These are phyloP conservation scores for Populus tomentosa DNA, from an alignment of 441 rosid genomes.

Conservation along the genomic window DNA sequence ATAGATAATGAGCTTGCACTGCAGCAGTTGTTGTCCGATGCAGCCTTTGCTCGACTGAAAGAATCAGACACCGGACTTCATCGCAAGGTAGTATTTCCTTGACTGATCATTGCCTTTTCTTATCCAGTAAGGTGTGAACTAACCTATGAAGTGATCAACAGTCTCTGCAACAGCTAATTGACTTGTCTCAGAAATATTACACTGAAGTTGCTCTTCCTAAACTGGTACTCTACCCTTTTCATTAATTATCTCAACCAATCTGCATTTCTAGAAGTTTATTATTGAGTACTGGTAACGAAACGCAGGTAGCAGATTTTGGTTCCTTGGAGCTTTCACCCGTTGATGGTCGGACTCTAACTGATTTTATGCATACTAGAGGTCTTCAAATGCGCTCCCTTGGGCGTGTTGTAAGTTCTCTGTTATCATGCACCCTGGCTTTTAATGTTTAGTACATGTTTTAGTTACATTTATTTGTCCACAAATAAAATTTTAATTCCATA, in stretches of 20 bases:
- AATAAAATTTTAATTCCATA: not conserved
- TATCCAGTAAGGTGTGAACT: conserved; percentile 24
- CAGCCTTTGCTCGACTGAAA: conserved; percentile 43
- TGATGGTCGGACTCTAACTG: conserved; percentile 66
- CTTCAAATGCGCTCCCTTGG: conserved; percentile 58
- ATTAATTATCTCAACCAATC: conserved; percentile 3
- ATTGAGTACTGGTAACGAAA: conserved; percentile 22
- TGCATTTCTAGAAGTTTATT: conserved; percentile 15
- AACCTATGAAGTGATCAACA: conserved; percentile 33
- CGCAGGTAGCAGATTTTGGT: conserved; percentile 71
- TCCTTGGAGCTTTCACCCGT: conserved; percentile 70
- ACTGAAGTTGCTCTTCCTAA: conserved; percentile 63
- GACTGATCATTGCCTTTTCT: conserved; percentile 6
- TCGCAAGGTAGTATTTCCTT: conserved; percentile 37
- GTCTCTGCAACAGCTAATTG: conserved; percentile 48
- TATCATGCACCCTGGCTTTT: conserved; percentile 53
- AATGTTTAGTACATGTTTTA: conserved; percentile 30
- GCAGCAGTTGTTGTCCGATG: conserved; percentile 42
- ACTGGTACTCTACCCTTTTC: conserved; percentile 40
- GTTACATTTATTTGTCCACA: not conserved
- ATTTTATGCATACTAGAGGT: conserved; percentile 75
- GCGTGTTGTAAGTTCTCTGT: conserved; percentile 39
- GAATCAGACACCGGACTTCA: conserved; percentile 58
- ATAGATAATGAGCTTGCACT: conserved; percentile 31
- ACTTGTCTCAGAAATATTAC: conserved; percentile 51